Evolutionary conservation across 1,284 basidiomycete species (phyloP).

Genomic region (Malassezia brasiliensis): DNA sequence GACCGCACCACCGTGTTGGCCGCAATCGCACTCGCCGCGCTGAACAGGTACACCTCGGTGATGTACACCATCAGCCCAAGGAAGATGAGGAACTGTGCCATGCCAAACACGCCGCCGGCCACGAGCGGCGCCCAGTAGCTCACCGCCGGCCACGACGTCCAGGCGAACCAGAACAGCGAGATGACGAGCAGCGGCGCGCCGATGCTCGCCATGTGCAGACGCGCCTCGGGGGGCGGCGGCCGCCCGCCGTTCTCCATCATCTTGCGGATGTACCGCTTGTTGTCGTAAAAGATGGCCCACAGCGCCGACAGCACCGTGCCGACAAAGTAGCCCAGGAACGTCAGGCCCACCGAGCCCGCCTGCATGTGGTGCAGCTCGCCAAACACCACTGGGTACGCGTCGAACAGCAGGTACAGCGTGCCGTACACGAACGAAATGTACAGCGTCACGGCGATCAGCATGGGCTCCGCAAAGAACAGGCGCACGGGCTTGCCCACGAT

Average conservation of each 20-base stretch:
- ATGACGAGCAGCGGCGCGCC: conserved; percentile 46
- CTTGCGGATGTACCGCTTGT: conserved; percentile 29
- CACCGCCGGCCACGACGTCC: conserved; percentile 33
- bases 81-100: conserved; percentile 55
- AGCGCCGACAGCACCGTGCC: conserved; percentile 28
- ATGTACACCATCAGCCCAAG: conserved; percentile 51
- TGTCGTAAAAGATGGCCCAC: conserved; percentile 29
- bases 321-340: conserved; percentile 46
- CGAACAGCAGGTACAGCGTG: conserved; percentile 36
- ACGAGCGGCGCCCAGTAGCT: conserved; percentile 52
- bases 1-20: conserved; percentile 62
- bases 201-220: conserved; percentile 38
- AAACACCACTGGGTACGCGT: conserved; percentile 47
- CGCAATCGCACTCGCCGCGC: conserved; percentile 55
- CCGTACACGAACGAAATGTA: conserved; percentile 69
- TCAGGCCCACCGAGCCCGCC: conserved; percentile 37
- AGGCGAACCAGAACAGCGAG: conserved; percentile 50
- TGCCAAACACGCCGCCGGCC: conserved; percentile 50
- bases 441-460: conserved; percentile 61
- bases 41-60: conserved; percentile 53
- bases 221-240: conserved; percentile 30
- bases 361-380: conserved; percentile 34
- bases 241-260: conserved; percentile 27
- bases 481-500: conserved; percentile 57
- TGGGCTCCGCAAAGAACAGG: conserved; percentile 61